Percentiles rank a stretch among this genome's conserved stretches.
phyloP scores from a whole-genome alignment of 2,329 filamentous ascomycete species.

The Macrophomina pseudophaseolina region DNA sequence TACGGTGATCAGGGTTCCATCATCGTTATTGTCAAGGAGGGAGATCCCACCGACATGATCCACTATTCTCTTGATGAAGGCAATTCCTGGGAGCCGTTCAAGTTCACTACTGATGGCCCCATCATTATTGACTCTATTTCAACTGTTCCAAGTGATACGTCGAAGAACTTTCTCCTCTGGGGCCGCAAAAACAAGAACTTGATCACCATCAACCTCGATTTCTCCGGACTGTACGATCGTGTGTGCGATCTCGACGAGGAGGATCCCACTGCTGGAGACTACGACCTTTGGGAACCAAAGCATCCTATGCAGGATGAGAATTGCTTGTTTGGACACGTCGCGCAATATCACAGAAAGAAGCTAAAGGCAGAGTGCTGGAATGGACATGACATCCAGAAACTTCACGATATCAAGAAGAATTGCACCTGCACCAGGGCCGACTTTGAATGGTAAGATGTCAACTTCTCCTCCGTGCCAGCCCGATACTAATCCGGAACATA shows the following conservation, averaged over 20 bases:
- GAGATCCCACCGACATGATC: slow-evolving; percentile 42
- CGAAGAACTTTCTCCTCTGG: slow-evolving; percentile 92
- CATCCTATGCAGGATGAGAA: slow-evolving; percentile 79
- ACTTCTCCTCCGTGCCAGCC: not conserved
- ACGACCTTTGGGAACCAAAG: slow-evolving; percentile 83
- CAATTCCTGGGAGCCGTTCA: slow-evolving; percentile 74
- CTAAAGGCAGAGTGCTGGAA: slow-evolving; percentile 81
- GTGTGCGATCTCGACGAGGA: slow-evolving; percentile 72
- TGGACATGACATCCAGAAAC: slow-evolving; percentile 69
- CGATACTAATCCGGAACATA: slow-evolving; percentile 28
- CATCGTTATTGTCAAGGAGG: slow-evolving; percentile 77
- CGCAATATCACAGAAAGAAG: slow-evolving; percentile 91
- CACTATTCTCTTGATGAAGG: slow-evolving; percentile 85
- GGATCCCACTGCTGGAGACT: slow-evolving; percentile 69
- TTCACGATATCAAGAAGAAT: slow-evolving; percentile 73
- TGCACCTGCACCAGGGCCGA: slow-evolving; percentile 85
- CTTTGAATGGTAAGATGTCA: slow-evolving; percentile 80
- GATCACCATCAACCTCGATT: slow-evolving; percentile 84
- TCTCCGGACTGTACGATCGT: slow-evolving; percentile 76
- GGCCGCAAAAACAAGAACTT: slow-evolving; percentile 63
- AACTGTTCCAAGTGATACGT: slow-evolving; percentile 86
- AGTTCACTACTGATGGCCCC: slow-evolving; percentile 70
- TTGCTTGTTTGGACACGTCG: slow-evolving; percentile 92
- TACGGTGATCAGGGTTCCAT: slow-evolving; percentile 95
- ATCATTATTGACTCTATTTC: slow-evolving; percentile 80